Evolutionary conservation across 257 asterid species (phyloP).

Genomic region (Fraxinus pennsylvanica): DNA sequence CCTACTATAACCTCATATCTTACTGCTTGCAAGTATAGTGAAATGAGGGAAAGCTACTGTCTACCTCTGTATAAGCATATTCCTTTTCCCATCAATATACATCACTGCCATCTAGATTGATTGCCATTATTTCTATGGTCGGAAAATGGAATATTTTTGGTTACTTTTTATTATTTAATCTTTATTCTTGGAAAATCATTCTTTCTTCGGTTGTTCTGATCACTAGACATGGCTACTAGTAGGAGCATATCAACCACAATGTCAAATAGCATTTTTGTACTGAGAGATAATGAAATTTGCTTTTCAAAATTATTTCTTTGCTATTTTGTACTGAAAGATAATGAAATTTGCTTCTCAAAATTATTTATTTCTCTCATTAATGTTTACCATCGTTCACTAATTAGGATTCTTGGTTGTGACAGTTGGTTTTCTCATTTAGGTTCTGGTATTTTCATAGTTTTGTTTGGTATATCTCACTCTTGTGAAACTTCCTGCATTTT

Average conservation of each 20-base stretch:
- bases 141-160: neutral
- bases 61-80: conserved; percentile 9
- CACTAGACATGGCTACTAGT: neutral
- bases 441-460: neutral
- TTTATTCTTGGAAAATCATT: neutral
- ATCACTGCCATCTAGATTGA: neutral
- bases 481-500: too few species aligned
- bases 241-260: neutral
- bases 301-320: neutral
- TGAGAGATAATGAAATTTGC: neutral
- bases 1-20: conserved; percentile 7
- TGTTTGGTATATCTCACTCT: too few species aligned
- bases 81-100: neutral
- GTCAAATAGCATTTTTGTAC: neutral
- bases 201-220: neutral
- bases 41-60: conserved; percentile 2
- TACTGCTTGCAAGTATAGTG: neutral
- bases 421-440: neutral
- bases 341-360: too few species aligned
- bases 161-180: neutral
- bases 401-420: neutral
- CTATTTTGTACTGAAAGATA: too few species aligned
- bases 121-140: neutral
- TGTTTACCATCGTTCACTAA: neutral
- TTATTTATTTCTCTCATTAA: neutral